Conservation (phyloP, 2,329 filamentous ascomycete species). For the Pseudocercospora musae region DNA sequence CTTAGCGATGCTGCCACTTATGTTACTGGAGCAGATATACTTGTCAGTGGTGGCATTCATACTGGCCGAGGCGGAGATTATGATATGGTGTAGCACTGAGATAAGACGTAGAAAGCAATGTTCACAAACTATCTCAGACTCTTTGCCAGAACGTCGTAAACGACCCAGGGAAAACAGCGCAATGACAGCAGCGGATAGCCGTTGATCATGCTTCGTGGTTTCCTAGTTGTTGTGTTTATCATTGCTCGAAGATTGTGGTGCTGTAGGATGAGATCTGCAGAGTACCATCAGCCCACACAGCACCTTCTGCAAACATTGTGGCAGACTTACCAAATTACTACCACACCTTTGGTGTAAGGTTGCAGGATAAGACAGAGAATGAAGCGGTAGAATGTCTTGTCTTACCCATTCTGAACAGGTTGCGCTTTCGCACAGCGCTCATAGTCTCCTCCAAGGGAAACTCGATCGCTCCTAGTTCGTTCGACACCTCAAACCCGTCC, state of each 20-base stretch:
- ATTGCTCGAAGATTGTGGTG: conserved; percentile 30
- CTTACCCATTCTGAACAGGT: conserved; percentile 50
- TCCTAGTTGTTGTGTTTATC: neutral
- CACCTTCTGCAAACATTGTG: neutral
- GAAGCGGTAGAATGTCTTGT: conserved; percentile 52
- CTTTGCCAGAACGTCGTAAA: neutral
- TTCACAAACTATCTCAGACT: neutral
- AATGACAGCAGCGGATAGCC: neutral
- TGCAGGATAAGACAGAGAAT: conserved; percentile 50
- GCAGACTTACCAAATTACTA: conserved; percentile 30
- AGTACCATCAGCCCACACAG: neutral
- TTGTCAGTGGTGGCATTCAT: conserved; percentile 29
- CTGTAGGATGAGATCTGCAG: conserved; percentile 27
- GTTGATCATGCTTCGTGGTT: neutral
- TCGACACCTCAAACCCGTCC: conserved; percentile 39
- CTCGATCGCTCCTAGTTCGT: conserved; percentile 50
- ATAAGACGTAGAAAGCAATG: neutral
- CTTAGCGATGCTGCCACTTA: conserved; percentile 43
- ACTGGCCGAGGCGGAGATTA: conserved; percentile 25
- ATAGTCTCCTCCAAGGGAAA: conserved; percentile 46
- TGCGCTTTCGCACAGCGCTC: conserved; percentile 36
- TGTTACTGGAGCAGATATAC: conserved; percentile 40
- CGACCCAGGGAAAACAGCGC: neutral
- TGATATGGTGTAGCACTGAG: conserved; percentile 11
- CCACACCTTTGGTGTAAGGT: conserved; percentile 52